phyloP scores from a whole-genome alignment of 768 basidiomycete species.

The Naematelia encephala region DNA sequence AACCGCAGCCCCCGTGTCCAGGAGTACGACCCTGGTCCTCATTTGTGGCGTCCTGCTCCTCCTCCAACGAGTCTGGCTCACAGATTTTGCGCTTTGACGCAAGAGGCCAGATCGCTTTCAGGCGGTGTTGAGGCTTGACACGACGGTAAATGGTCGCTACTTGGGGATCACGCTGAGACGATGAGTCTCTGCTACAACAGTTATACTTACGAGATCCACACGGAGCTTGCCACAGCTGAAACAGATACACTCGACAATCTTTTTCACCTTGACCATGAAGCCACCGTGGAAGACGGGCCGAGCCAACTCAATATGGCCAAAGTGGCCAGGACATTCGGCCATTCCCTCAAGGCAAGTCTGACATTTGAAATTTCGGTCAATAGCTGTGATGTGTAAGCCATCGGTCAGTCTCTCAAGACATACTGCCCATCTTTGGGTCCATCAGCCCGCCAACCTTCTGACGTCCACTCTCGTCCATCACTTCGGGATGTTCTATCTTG shows the following conservation, averaged over 20 bases:
- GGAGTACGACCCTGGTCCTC: constrained; percentile 32
- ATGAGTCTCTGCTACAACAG: not conserved
- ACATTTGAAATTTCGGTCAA: constrained; percentile 69
- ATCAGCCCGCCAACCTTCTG: constrained; percentile 91
- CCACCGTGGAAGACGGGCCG: constrained; percentile 94
- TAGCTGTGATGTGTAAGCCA: constrained; percentile 25
- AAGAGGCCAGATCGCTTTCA: constrained; percentile 49
- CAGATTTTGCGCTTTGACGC: constrained; percentile 65
- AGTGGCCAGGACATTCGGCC: constrained; percentile 99
- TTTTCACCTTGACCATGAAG: constrained; percentile 98
- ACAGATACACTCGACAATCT: constrained; percentile 98
- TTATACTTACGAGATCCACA: constrained; percentile 86
- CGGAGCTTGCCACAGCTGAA: constrained; percentile 97
- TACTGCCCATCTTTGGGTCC: constrained; percentile 93
- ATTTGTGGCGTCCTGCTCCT: constrained; percentile 56
- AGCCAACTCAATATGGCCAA: constrained; percentile 96
- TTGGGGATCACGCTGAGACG: constrained; percentile 38
- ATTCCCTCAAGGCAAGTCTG: constrained; percentile 99
- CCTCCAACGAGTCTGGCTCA: constrained; percentile 82
- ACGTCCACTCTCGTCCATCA: constrained; percentile 93
- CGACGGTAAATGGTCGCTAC: constrained; percentile 36
- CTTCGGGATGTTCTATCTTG: constrained; percentile 97
- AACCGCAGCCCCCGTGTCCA: constrained; percentile 96
- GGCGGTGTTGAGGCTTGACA: constrained; percentile 48
- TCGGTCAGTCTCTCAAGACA: constrained; percentile 19